Evolutionary conservation across 148 eudicot genomes (phyloP).

Genomic region (Chenopodium quinoa): DNA sequence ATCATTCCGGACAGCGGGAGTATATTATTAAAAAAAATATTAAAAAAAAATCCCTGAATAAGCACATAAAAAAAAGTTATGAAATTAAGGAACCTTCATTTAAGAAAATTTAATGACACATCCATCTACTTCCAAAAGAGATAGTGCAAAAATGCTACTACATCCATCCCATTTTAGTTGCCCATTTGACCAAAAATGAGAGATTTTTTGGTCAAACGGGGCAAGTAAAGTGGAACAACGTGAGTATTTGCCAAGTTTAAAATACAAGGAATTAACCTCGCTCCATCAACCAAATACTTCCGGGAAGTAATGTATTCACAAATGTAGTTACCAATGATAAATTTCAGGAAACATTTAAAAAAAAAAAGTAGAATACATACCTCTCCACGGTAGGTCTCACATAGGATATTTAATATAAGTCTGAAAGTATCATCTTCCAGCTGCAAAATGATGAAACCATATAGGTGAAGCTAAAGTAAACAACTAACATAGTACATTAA

Average conservation of each 20-base stretch:
- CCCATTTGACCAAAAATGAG: too few species aligned
- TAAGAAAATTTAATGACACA: neutral
- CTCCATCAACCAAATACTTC: too few species aligned
- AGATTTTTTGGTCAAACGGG: too few species aligned
- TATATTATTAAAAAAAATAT: too few species aligned
- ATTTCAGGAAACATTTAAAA: slow-evolving; percentile 6
- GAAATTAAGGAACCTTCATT: neutral
- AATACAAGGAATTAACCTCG: too few species aligned
- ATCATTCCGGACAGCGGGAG: too few species aligned
- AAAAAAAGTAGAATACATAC: slow-evolving; percentile 41
- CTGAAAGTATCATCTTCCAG: slow-evolving; percentile 70
- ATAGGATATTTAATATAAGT: slow-evolving; percentile 64
- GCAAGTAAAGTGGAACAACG: too few species aligned
- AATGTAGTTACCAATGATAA: slow-evolving; percentile 14
- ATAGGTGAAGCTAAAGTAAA: neutral
- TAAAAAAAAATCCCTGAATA: neutral
- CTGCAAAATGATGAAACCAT: slow-evolving; percentile 43
- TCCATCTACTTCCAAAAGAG: neutral
- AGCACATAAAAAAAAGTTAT: neutral
- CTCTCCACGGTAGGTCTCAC: slow-evolving; percentile 89
- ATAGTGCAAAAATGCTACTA: neutral
- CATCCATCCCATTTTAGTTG: too few species aligned
- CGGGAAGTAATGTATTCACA: neutral
- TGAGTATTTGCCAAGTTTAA: too few species aligned
- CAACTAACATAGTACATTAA: slow-evolving; percentile 6